Evolutionary conservation across 345 rosid species (phyloP).

Genomic region (Excoecaria cochinchinensis): DNA sequence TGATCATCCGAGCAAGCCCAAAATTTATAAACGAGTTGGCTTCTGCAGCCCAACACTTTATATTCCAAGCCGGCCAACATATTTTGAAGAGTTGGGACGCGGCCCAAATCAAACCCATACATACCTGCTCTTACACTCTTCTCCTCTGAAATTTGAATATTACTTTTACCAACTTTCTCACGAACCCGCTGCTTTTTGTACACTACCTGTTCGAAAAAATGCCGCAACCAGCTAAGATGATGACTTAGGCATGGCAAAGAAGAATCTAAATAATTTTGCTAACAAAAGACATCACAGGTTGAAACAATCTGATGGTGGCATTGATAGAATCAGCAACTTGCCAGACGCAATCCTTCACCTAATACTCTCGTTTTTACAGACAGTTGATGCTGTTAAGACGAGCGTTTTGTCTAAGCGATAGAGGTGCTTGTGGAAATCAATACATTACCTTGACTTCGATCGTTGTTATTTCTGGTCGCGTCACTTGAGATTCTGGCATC

Average conservation of each 20-base stretch:
- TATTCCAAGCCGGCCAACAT: too few relatives aligned
- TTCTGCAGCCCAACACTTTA: too few relatives aligned
- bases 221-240: not conserved
- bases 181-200: not conserved
- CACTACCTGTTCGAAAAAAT: not conserved
- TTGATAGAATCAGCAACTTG: not conserved
- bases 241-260: not conserved
- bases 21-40: not conserved
- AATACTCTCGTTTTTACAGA: too few relatives aligned
- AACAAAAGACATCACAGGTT: not conserved
- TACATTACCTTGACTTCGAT: not conserved
- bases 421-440: conserved; percentile 1
- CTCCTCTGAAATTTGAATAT: too few relatives aligned
- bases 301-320: not conserved
- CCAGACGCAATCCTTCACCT: too few relatives aligned
- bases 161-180: too few relatives aligned
- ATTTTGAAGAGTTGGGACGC: too few relatives aligned
- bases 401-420: not conserved
- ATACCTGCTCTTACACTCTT: not conserved
- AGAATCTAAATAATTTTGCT: not conserved
- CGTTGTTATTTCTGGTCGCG: not conserved
- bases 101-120: too few relatives aligned
- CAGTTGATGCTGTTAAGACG: not conserved
- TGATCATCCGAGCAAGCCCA: not conserved
- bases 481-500: not conserved